Evolutionary conservation across 2,329 filamentous ascomycete genomes (phyloP).

Genomic region (Beauveria sp.): DNA sequence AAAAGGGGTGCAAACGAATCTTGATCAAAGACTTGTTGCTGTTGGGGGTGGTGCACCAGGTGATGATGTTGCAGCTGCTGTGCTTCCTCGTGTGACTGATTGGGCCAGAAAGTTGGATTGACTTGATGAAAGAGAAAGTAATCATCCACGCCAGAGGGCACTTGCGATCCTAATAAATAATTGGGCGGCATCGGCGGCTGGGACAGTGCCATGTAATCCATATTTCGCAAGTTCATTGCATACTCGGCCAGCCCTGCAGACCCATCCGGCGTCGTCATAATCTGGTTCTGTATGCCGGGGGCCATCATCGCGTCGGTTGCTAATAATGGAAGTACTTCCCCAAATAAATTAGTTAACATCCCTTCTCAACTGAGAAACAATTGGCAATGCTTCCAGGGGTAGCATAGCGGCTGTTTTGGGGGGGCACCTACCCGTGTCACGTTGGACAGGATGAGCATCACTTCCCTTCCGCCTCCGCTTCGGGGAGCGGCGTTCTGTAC

Average conservation of each 20-base stretch:
- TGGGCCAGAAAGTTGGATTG: not conserved
- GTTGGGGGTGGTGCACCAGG: not conserved
- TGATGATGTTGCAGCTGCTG: not conserved
- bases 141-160: not conserved
- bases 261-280: conserved; percentile 16
- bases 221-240: conserved; percentile 28
- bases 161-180: conserved; percentile 21
- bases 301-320: not conserved
- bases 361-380: not conserved
- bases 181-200: conserved; percentile 13
- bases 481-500: conserved; percentile 24
- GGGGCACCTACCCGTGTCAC: conserved; percentile 28
- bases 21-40: not conserved
- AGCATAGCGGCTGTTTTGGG: conserved; percentile 12
- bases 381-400: conserved; percentile 5
- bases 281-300: not conserved
- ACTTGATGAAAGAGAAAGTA: conserved; percentile 1
- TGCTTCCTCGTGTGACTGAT: not conserved
- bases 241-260: conserved; percentile 26
- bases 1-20: not conserved
- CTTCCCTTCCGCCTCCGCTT: conserved; percentile 30
- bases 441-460: conserved; percentile 25
- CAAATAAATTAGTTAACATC: conserved; percentile 4
- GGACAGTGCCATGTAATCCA: conserved; percentile 22
- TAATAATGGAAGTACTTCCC: conserved; percentile 7